These are phyloP conservation scores for Trichoderma sp. DNA, from an alignment of 2,329 filamentous ascomycete genomes.

Conservation along the genomic window DNA sequence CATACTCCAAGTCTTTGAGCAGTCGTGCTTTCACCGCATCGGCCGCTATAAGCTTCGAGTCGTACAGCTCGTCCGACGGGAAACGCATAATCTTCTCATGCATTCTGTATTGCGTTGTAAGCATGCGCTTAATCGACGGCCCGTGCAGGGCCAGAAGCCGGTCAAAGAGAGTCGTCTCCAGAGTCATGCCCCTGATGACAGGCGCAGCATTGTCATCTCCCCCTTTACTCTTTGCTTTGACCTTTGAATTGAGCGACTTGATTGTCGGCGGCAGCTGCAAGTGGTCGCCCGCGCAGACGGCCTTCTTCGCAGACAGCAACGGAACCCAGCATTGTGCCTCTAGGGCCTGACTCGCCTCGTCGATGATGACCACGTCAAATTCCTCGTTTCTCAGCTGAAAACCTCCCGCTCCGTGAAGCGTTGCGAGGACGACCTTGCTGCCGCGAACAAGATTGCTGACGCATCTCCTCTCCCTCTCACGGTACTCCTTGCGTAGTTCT, in stretches of 20 bases:
- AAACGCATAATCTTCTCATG: constrained; percentile 94
- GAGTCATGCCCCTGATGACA: constrained; percentile 52
- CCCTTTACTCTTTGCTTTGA: constrained; percentile 38
- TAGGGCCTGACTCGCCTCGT: constrained; percentile 92
- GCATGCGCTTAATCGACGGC: constrained; percentile 80
- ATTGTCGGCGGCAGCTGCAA: constrained; percentile 92
- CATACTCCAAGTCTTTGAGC: constrained; percentile 73
- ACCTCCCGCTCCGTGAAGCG: constrained; percentile 86
- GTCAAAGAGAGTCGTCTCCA: constrained; percentile 93
- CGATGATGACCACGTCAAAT: constrained; percentile 93
- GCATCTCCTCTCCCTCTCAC: constrained; percentile 78
- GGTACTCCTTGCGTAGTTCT: constrained; percentile 81
- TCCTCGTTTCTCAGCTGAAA: constrained; percentile 73
- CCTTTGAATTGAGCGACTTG: constrained; percentile 66
- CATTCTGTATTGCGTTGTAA: constrained; percentile 98
- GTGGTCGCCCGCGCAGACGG: constrained; percentile 90
- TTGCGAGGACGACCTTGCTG: constrained; percentile 87
- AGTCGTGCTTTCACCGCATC: constrained; percentile 72
- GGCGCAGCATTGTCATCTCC: constrained; percentile 33
- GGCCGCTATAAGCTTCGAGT: constrained; percentile 74
- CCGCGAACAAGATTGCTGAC: constrained; percentile 69
- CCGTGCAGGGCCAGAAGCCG: constrained; percentile 80
- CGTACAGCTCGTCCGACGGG: constrained; percentile 85
- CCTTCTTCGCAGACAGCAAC: constrained; percentile 73
- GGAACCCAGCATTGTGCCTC: constrained; percentile 98